Percentiles rank a stretch among this genome's conserved stretches.
phyloP scores from a whole-genome alignment of 768 basidiomycete species.

The Termitomyces sp. region DNA sequence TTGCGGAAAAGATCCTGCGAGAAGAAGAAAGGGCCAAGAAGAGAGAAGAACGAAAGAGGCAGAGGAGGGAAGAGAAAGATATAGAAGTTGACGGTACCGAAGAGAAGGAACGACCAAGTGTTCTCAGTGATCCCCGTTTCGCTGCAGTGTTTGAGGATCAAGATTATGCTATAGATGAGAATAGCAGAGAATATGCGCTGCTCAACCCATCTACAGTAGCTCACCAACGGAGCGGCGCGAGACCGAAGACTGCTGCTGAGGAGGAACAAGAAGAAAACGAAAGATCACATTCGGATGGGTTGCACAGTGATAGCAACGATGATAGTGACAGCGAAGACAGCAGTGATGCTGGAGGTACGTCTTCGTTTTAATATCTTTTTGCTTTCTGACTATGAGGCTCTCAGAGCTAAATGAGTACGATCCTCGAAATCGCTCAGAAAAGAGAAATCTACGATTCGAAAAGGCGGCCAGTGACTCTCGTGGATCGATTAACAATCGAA shows the following conservation, averaged over 20 bases:
- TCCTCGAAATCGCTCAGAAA: constrained; percentile 42
- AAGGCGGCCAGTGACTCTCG: constrained; percentile 38
- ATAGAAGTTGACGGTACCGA: constrained; percentile 30
- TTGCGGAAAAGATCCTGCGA: constrained; percentile 78
- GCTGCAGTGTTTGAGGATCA: constrained; percentile 86
- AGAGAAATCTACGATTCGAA: constrained; percentile 41
- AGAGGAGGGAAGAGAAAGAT: constrained; percentile 34
- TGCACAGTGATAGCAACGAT: constrained; percentile 36
- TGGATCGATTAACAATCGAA: constrained; percentile 40
- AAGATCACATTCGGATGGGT: constrained; percentile 53
- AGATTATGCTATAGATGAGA: constrained; percentile 89
- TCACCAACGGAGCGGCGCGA: constrained; percentile 35
- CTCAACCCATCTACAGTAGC: constrained; percentile 85
- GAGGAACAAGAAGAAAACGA: constrained; percentile 89
- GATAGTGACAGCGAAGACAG: constrained; percentile 40
- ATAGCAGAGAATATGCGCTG: constrained; percentile 81
- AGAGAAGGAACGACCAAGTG: constrained; percentile 32
- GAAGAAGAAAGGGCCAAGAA: constrained; percentile 59
- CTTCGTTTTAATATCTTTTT: constrained; percentile 12
- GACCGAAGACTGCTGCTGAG: constrained; percentile 75
- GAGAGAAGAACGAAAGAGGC: constrained; percentile 49
- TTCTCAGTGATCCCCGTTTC: constrained; percentile 88
- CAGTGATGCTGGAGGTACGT: constrained; percentile 51
- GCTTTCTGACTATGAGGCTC: not conserved
- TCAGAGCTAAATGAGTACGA: constrained; percentile 48